Conservation (phyloP, 2,329 filamentous ascomycete species). For the Blastomyces gilchristii region DNA sequence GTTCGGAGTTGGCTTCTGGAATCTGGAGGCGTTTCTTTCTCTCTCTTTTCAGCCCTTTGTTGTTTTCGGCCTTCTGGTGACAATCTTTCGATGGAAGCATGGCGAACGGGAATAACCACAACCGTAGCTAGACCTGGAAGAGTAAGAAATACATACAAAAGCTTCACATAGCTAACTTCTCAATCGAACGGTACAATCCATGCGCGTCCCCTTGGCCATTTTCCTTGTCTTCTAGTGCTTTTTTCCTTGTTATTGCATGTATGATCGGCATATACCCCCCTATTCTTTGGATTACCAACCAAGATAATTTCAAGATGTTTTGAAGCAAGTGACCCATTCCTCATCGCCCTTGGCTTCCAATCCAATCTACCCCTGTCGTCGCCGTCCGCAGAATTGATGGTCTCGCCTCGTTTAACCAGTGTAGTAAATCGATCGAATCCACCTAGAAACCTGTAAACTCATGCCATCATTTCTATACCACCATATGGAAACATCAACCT, state of each 20-base stretch:
- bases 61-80: not conserved
- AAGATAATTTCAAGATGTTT: not conserved
- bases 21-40: not conserved
- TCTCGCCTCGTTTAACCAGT: no score
- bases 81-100: not conserved
- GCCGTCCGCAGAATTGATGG: no score
- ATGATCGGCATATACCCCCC: not conserved
- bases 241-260: not conserved
- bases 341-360: no score
- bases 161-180: not conserved
- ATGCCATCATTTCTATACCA: no score
- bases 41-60: not conserved
- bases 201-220: not conserved
- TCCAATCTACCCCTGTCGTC: no score
- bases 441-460: no score
- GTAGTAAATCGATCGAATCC: no score
- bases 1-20: slow-evolving; percentile 5
- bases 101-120: not conserved
- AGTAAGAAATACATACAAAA: not conserved
- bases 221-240: not conserved
- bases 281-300: not conserved
- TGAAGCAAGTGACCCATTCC: not conserved
- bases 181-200: slow-evolving; percentile 2
- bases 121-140: slow-evolving; percentile 1
- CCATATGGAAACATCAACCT: no score